phyloP scores from a whole-genome alignment of 305 asterid species.

The Solanum hybrid region DNA sequence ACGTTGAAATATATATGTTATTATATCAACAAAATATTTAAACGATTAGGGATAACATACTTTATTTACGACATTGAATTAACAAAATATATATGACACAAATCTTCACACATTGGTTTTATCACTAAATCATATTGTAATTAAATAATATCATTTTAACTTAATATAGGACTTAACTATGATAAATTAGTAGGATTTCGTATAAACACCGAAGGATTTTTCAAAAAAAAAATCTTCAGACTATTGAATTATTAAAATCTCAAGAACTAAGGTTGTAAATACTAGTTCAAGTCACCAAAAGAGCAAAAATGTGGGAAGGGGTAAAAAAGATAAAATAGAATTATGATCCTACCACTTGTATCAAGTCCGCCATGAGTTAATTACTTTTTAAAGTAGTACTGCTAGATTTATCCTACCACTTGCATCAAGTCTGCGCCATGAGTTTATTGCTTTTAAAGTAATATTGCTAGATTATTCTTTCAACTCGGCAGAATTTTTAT shows the following conservation, averaged over 20 bases:
- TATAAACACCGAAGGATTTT: background rate
- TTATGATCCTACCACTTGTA: background rate
- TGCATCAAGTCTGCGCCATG: background rate
- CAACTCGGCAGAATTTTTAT: background rate
- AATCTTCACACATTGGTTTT: background rate
- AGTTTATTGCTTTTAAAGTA: background rate
- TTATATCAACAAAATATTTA: background rate
- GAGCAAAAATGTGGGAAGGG: background rate
- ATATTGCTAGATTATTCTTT: background rate
- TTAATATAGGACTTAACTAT: background rate
- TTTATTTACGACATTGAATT: background rate
- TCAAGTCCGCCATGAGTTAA: background rate
- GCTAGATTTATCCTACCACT: background rate
- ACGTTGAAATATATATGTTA: background rate
- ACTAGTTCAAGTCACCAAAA: background rate
- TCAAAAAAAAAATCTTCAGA: background rate
- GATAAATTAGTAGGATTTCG: background rate
- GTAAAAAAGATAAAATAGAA: no score
- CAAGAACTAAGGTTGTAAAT: background rate
- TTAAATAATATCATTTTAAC: no score
- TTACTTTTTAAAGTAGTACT: background rate
- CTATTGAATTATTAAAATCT: background rate
- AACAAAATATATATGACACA: background rate
- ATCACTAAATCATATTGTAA: background rate
- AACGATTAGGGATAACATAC: background rate